Evolutionary conservation across 768 basidiomycete genomes (phyloP).

Genomic region (Tephrocybe sp.): DNA sequence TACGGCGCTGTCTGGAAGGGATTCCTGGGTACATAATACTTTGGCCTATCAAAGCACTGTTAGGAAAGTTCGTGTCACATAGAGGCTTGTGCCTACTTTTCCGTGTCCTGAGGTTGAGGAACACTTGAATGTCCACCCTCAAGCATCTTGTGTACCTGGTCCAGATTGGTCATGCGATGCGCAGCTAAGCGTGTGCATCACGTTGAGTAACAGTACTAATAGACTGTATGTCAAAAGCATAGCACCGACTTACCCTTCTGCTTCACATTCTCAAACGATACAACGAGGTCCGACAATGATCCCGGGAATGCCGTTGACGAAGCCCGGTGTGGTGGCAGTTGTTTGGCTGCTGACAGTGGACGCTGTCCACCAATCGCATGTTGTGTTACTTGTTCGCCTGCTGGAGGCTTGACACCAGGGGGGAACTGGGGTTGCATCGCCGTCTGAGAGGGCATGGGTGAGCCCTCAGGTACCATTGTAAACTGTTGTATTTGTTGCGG

Average conservation of each 20-base stretch:
- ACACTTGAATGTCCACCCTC: slow-evolving; percentile 88
- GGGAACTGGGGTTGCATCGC: slow-evolving; percentile 68
- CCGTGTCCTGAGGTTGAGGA: slow-evolving; percentile 93
- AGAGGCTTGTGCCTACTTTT: slow-evolving; percentile 61
- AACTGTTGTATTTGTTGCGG: slow-evolving; percentile 44
- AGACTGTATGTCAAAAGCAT: neutral
- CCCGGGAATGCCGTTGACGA: slow-evolving; percentile 66
- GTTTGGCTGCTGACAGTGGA: slow-evolving; percentile 55
- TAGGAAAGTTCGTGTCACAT: slow-evolving; percentile 7
- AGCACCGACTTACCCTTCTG: slow-evolving; percentile 72
- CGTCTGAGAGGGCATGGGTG: slow-evolving; percentile 42
- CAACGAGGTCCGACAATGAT: slow-evolving; percentile 88
- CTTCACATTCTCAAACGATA: slow-evolving; percentile 94
- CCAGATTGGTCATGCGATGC: slow-evolving; percentile 84
- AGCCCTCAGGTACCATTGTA: slow-evolving; percentile 21
- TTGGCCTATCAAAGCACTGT: slow-evolving; percentile 61
- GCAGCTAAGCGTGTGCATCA: slow-evolving; percentile 44
- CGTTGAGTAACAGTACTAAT: slow-evolving; percentile 4
- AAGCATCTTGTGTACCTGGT: slow-evolving; percentile 89
- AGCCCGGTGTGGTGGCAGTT: slow-evolving; percentile 39
- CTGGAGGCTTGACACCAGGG: slow-evolving; percentile 64
- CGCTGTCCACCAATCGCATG: slow-evolving; percentile 45
- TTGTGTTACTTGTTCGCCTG: slow-evolving; percentile 41
- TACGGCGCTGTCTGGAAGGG: slow-evolving; percentile 90
- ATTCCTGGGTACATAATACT: slow-evolving; percentile 94